Evolutionary conservation across 805 yeast species (phyloP), one percentile per base, ranked within the genome.

Genomic region (Metschnikowia gelsemii): DNA sequence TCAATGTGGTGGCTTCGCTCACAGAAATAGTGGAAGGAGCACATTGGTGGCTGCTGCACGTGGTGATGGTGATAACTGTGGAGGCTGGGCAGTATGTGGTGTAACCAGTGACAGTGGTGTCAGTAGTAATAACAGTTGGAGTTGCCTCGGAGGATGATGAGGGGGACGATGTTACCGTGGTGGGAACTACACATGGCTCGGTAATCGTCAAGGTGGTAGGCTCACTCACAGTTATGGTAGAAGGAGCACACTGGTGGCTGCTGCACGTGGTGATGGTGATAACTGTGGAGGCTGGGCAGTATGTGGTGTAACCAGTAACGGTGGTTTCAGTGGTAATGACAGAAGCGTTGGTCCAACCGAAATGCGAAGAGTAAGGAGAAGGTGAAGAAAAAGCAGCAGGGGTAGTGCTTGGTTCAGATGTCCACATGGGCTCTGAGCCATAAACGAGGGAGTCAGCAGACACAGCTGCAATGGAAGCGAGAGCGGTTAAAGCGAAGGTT

Each of bases 151-250:
- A n/a, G n/a, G 20, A 7, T 21, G 13, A 11, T 14, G 21, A 9
- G 23, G 49, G 30, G 25, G 49, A 48, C 20, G 56, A 49, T 43
- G 66, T 57, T 42, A 60, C 47, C 24, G 63, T 59, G 20, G 50
- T 38, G 23, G 62, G 61, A 31, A 61, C 56, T 35, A 61, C 47
- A 50, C 63, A 61, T 42, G 50, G 51, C 35, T 62, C 68, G 33
- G 69, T 58, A 35, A 65, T 55, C 21, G 66, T 62, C 26, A 65
- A 33, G 35, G 70, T 64, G 44, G 57, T 51, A 13, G 68, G 58
- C 37, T 47, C 56, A 21, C 62, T 47, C 43, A 63, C 66, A 33
- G 64, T 56, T 45, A 62, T 46, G 13, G 30, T 18, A 7, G 51
- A 44, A 32, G 63, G 60, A 13, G 46, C 51, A 56, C 70, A 65